Evolutionary conservation across 1,284 basidiomycete genomes (phyloP).

Genomic region (Trametes pubescens): DNA sequence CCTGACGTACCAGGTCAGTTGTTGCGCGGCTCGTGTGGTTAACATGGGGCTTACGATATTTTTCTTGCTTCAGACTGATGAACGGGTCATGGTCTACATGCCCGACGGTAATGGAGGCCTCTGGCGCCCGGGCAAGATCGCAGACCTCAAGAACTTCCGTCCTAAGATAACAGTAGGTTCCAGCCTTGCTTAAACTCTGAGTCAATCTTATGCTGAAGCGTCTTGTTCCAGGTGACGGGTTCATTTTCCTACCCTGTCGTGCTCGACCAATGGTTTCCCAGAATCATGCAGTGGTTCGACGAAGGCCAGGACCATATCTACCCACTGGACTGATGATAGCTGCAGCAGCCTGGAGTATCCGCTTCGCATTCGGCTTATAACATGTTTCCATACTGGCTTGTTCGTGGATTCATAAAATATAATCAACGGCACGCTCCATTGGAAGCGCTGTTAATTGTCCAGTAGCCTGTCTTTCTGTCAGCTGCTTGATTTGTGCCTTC

Average conservation of each 20-base stretch:
- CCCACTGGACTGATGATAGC: neutral
- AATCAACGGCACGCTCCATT: no score
- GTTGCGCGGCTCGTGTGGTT: no score
- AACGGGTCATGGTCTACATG: neutral
- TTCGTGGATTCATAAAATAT: no score
- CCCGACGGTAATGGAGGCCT: neutral
- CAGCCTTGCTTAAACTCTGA: neutral
- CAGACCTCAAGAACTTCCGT: neutral
- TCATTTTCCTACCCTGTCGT: neutral
- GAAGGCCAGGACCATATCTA: neutral
- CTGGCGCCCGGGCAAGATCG: neutral
- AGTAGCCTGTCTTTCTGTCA: no score
- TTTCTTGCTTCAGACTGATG: no score
- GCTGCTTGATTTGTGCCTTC: no score
- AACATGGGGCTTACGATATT: no score
- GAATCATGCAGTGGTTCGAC: slow-evolving; percentile 12
- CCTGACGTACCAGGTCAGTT: no score
- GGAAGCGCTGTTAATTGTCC: no score
- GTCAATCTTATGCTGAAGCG: neutral
- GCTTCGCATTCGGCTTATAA: no score
- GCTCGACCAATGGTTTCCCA: neutral
- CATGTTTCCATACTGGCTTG: no score
- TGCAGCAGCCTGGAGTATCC: no score
- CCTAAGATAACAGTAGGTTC: neutral
- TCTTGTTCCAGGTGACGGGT: neutral